These are phyloP conservation scores for Coniella vitis DNA, from an alignment of 2,329 filamentous ascomycete species.

Conservation along the genomic window DNA sequence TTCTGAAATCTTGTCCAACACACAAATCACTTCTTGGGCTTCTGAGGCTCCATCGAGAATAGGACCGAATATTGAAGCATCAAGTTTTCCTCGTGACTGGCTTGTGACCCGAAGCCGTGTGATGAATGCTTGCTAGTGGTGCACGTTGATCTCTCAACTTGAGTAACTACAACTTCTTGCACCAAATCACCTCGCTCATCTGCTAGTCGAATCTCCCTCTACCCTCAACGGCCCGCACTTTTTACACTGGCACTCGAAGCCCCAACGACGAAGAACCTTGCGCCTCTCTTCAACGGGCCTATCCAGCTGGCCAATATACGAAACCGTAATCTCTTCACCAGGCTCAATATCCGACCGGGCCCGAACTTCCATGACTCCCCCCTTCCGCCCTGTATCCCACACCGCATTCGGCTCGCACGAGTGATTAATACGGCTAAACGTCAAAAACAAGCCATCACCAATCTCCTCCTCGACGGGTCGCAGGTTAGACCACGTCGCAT, in stretches of 20 bases:
- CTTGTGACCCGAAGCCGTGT: too few species aligned
- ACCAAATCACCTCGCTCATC: too few species aligned
- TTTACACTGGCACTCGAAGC: background rate
- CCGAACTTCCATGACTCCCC: background rate
- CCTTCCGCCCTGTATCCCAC: background rate
- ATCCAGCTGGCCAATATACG: background rate
- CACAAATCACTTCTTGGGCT: too few species aligned
- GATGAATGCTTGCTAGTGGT: too few species aligned
- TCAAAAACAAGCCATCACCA: slow-evolving; percentile 3
- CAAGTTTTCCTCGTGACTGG: too few species aligned
- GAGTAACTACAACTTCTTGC: too few species aligned
- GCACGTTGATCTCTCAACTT: too few species aligned
- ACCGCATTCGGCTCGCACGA: slow-evolving; percentile 4
- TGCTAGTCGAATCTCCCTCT: too few species aligned
- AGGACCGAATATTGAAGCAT: too few species aligned
- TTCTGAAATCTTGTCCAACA: too few species aligned
- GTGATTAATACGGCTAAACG: slow-evolving; percentile 5
- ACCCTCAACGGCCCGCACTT: background rate
- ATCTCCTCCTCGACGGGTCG: background rate
- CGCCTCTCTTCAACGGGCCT: background rate
- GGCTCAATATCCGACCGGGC: background rate
- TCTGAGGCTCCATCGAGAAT: too few species aligned
- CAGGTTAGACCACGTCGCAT: background rate
- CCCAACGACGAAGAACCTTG: background rate
- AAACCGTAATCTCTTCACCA: slow-evolving; percentile 3